Conservation (phyloP, 2,329 filamentous ascomycete species). For the Cucurbitaria berberidis region DNA sequence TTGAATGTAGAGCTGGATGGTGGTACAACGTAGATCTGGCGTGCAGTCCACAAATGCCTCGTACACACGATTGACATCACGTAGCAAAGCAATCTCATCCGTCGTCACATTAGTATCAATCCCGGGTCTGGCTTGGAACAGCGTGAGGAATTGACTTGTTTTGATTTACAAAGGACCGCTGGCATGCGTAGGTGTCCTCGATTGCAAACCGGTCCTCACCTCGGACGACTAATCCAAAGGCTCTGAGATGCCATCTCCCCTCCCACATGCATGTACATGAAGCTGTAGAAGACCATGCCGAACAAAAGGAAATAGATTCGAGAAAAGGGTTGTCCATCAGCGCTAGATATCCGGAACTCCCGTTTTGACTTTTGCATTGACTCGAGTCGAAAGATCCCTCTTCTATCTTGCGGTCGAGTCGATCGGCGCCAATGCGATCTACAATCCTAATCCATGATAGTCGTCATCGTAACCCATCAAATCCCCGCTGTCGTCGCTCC, state of each 20-base stretch:
- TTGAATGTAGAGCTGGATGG: neutral
- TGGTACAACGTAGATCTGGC: neutral
- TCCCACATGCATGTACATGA: slow-evolving; percentile 53
- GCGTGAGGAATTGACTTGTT: slow-evolving; percentile 43
- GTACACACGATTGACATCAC: neutral
- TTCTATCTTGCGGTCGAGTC: slow-evolving; percentile 53
- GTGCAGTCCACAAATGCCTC: neutral
- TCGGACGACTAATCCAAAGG: slow-evolving; percentile 44
- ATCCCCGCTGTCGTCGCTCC: slow-evolving; percentile 35
- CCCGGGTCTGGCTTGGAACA: slow-evolving; percentile 17
- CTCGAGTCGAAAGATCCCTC: slow-evolving; percentile 52
- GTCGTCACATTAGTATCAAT: neutral
- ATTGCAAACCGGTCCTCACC: slow-evolving; percentile 53
- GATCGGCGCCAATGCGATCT: slow-evolving; percentile 51
- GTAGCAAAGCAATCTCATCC: neutral
- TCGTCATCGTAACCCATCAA: slow-evolving; percentile 48
- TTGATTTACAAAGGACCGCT: slow-evolving; percentile 51
- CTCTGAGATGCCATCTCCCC: slow-evolving; percentile 52
- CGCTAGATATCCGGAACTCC: slow-evolving; percentile 55
- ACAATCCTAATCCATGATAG: slow-evolving; percentile 47
- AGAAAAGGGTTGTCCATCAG: slow-evolving; percentile 49
- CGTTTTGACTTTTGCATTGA: slow-evolving; percentile 50
- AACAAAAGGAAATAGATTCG: slow-evolving; percentile 48
- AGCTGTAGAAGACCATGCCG: slow-evolving; percentile 46
- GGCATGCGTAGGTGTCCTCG: slow-evolving; percentile 56